phyloP scores from a whole-genome alignment of 2,329 filamentous ascomycete genomes.

The Sporothrix globosa region DNA sequence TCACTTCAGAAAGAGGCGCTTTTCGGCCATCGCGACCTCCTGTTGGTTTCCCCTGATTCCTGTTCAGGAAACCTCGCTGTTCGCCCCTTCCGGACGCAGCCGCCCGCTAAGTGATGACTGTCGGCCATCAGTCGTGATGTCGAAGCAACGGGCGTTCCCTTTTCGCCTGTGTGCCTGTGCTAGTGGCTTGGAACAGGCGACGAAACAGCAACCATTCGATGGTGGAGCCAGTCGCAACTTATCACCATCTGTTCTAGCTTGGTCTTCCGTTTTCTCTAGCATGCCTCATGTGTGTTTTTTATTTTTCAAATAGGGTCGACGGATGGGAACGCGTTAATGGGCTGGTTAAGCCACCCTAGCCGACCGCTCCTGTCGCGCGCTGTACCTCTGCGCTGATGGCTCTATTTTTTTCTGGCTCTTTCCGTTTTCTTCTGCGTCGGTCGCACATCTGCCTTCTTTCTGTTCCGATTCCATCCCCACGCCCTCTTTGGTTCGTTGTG shows the following conservation, averaged over 20 bases:
- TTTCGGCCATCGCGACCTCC: slow-evolving; percentile 1
- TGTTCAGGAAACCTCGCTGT: slow-evolving; percentile 16
- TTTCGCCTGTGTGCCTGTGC: neutral
- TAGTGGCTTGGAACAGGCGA: slow-evolving; percentile 21
- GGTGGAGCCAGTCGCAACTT: slow-evolving; percentile 24
- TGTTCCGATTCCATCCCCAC: slow-evolving; percentile 19
- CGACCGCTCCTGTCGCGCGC: slow-evolving; percentile 12
- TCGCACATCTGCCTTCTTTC: slow-evolving; percentile 14
- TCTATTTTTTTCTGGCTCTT: slow-evolving; percentile 4
- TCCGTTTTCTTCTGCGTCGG: neutral
- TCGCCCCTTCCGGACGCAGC: slow-evolving; percentile 26
- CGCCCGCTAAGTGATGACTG: slow-evolving; percentile 14
- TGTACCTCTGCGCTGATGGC: slow-evolving; percentile 9
- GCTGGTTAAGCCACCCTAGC: neutral
- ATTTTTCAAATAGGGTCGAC: neutral
- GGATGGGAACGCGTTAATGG: slow-evolving; percentile 12
- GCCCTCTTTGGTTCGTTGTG: neutral
- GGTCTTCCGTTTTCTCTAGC: neutral
- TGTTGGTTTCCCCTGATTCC: neutral
- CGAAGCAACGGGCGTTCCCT: neutral
- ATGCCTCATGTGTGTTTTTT: neutral
- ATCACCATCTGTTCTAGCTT: neutral
- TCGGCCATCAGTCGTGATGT: slow-evolving; percentile 19
- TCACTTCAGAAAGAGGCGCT: neutral
- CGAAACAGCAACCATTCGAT: slow-evolving; percentile 16